phyloP scores from a whole-genome alignment of 1,139 yeast genomes.

The Zygosaccharomyces sapae region DNA sequence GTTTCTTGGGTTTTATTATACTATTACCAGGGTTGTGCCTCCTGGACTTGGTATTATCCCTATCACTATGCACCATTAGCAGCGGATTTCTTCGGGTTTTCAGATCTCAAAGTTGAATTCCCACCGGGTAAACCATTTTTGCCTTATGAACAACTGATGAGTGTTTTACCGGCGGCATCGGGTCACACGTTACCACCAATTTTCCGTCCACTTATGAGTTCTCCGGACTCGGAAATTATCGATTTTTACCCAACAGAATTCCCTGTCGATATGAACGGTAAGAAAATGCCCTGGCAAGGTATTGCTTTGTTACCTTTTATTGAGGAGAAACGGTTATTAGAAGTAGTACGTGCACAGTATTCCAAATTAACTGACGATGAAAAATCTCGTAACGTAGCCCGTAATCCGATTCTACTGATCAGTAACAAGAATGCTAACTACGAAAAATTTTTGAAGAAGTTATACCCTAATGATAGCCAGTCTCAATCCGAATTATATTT shows the following conservation, averaged over 20 bases:
- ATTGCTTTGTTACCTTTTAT: constrained; percentile 87
- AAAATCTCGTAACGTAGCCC: constrained; percentile 60
- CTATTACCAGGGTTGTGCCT: constrained; percentile 96
- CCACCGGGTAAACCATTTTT: constrained; percentile 73
- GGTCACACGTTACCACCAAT: constrained; percentile 86
- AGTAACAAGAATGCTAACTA: constrained; percentile 49
- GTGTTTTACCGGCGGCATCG: constrained; percentile 95
- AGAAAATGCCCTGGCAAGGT: constrained; percentile 93
- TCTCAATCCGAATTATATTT: constrained; percentile 38
- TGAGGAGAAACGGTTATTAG: constrained; percentile 70
- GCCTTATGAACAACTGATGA: constrained; percentile 96
- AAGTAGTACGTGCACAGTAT: constrained; percentile 64
- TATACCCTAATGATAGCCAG: constrained; percentile 35
- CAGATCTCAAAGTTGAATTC: constrained; percentile 58
- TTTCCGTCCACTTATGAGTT: constrained; percentile 79
- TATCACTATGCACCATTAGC: constrained; percentile 99
- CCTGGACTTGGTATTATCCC: constrained; percentile 98
- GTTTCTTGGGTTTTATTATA: constrained; percentile 91
- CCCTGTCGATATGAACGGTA: constrained; percentile 92
- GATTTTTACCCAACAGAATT: constrained; percentile 91
- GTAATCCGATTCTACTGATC: constrained; percentile 56
- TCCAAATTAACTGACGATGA: constrained; percentile 65
- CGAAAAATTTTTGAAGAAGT: constrained; percentile 30
- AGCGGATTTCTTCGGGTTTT: constrained; percentile 66
- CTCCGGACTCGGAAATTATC: constrained; percentile 74